phyloP scores from a whole-genome alignment of 2,329 filamentous ascomycete species.

The Davidsoniella australis region DNA sequence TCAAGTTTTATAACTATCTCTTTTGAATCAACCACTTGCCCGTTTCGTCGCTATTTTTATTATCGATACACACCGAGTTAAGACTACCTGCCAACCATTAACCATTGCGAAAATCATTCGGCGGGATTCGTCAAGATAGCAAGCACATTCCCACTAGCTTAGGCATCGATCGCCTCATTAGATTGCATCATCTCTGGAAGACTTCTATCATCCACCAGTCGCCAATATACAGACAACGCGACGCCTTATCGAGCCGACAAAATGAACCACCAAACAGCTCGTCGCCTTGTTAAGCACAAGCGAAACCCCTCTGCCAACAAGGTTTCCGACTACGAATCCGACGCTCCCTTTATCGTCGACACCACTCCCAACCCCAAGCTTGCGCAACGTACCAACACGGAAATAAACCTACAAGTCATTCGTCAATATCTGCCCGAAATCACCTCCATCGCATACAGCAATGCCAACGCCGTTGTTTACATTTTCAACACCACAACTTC shows the following conservation, averaged over 20 bases:
- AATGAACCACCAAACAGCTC: conserved; percentile 30
- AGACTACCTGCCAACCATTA: too few species aligned
- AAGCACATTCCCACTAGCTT: too few species aligned
- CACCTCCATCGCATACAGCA: conserved; percentile 56
- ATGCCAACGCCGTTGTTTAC: conserved; percentile 77
- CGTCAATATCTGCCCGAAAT: conserved; percentile 65
- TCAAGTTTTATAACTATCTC: too few species aligned
- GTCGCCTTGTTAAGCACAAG: conserved; percentile 22
- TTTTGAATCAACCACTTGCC: too few species aligned
- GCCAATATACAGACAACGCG: not conserved
- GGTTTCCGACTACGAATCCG: conserved; percentile 49
- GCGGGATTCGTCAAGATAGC: too few species aligned
- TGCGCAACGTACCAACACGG: conserved; percentile 55
- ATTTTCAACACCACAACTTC: conserved; percentile 47
- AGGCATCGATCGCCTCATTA: not conserved
- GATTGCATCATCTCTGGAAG: not conserved
- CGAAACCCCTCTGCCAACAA: conserved; percentile 25
- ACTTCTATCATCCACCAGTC: not conserved
- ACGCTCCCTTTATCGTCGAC: conserved; percentile 34
- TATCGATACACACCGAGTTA: too few species aligned
- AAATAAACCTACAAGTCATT: conserved; percentile 76
- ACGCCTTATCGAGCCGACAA: not conserved
- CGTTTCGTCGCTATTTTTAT: too few species aligned
- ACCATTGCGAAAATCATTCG: too few species aligned
- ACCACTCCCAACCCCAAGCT: conserved; percentile 25